Evolutionary conservation across 208 protist genomes (phyloP), one percentile per base, ranked within the genome.

Genomic region (Jaenimonas drosophilae): DNA sequence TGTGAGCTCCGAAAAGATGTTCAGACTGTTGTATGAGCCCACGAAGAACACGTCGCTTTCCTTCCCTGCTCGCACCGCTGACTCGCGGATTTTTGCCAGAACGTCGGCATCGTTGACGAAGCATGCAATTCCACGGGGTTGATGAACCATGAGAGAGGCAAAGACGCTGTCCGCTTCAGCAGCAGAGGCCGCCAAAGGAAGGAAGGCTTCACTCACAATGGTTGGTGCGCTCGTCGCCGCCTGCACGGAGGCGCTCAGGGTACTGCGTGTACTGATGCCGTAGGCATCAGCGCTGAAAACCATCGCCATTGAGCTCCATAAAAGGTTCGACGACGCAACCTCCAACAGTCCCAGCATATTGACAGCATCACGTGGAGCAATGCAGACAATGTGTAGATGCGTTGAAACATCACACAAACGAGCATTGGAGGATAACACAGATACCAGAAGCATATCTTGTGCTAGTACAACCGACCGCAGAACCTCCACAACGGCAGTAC

Each of bases 261-360:
- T 36, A 12, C 20, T 65, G 46, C 73, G 59, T 25, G 88, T 61
- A 23, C 70, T 65, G 7, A 46, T 59, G 14, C 78, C 84, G 61
- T 92, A 86, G 28, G 54, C 64, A 44, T 47, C 55, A 55, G 64
- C 78, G 69, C 62, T 73, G 41, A 69, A 74, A n/a, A 77, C 59
- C 24, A 81, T 41, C n/a, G 66, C 65, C 51, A 87, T 66, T 5
- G 78, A 85, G 41, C 76, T 32, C 84, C 84, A 92, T 21, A n/a
- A 12, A 14, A 92, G 62, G 43, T 72, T 54, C 27, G 58, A 66
- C n/a, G 72, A 75, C 6, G 51, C 63, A 20, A 74, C 54, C 47
- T 92, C 76, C 17, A 92, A 56, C 33, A 87, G 20, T 25, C 57
- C 84, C 26, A 67, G 76, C 0, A 85, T 41, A 56, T 86, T 88